Base-by-base conservation (phyloP, 345 rosid genomes). In the Iberis pinnata region DNA sequence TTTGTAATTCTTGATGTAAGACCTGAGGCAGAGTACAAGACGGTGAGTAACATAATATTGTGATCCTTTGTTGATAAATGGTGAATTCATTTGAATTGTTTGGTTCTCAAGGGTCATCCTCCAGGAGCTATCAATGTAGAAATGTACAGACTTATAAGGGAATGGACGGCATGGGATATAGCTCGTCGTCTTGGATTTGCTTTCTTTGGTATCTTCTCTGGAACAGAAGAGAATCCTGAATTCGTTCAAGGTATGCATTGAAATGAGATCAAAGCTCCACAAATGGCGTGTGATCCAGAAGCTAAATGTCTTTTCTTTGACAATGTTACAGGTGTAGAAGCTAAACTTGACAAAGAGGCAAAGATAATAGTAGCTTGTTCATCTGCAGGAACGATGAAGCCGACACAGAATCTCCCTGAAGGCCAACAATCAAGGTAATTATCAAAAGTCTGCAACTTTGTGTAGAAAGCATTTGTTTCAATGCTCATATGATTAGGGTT, bases 121-220 rank as follows among this genome's bases (percentile, higher is more conserved):
- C 78, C 89, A 0, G 98, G 89, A 49, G 98, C 98, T 27, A 77
- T 85, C 51, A 92, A 88, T 59, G 80, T 87, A 63, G 95, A 92
- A 71, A 77, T 92, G 60, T 92, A 92, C 46, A 85, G 96, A 65
- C 85, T 92, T 25, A 92, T 92, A 68, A 80, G 81, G 72, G 98
- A 92, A 58, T 88, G 96, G 98, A 92, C 96, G 6, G 76, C 98
- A 22, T 92, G 98, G 98, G 98, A 92, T 73, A 92, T 92, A 18
- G 95, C 95, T 19, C 81, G 98, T 42, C 88, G 98, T 35, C 93
- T 88, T 51, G 98, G 95, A 24, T 92, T 92, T 61, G 96, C 96
- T 11, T 84, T 92, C 73, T 88, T 88, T 1, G 98, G 98, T 75
- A 92, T 92, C 68, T 88, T 92, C 53, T 69, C 95, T 8, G 96